A percentile compares a stretch with the other conserved stretches of the same genome.
These are phyloP conservation scores for Pythium sp. DNA, from an alignment of 352 stramenopile species.

Conservation along the genomic window DNA sequence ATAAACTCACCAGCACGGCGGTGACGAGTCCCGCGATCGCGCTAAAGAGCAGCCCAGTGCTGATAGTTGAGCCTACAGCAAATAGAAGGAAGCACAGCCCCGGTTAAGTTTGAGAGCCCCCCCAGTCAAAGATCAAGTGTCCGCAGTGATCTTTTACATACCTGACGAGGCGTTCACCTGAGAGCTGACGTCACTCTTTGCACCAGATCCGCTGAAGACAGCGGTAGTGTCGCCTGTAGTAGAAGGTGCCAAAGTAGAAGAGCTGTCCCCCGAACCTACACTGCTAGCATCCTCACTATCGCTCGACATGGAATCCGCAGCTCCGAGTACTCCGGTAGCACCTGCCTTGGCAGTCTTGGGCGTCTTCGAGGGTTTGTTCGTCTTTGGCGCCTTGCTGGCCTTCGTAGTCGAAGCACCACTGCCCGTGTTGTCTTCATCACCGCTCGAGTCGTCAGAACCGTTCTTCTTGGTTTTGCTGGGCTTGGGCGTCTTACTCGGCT, in stretches of 20 bases:
- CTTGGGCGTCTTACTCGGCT: background rate
- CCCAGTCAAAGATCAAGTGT: too few species aligned
- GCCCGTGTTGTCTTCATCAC: background rate
- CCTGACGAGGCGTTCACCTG: background rate
- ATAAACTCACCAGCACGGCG: background rate
- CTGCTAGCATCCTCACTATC: background rate
- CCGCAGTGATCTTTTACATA: background rate
- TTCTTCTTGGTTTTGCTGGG: slow-evolving; percentile 2
- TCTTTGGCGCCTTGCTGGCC: background rate
- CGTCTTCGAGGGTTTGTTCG: background rate
- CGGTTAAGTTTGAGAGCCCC: background rate
- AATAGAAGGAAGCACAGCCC: background rate
- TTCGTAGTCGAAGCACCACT: background rate
- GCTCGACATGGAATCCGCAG: background rate
- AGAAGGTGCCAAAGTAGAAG: background rate
- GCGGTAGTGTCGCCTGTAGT: background rate
- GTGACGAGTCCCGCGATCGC: background rate
- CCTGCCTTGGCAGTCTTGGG: background rate
- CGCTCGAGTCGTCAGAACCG: background rate
- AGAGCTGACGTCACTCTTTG: background rate
- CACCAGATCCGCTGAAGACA: background rate
- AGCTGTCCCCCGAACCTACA: background rate
- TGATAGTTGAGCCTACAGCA: background rate
- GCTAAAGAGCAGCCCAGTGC: background rate
- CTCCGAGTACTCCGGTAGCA: background rate